These are phyloP conservation scores for Volvariella volvacea DNA, from an alignment of 1,284 basidiomycete genomes.

Conservation along the genomic window DNA sequence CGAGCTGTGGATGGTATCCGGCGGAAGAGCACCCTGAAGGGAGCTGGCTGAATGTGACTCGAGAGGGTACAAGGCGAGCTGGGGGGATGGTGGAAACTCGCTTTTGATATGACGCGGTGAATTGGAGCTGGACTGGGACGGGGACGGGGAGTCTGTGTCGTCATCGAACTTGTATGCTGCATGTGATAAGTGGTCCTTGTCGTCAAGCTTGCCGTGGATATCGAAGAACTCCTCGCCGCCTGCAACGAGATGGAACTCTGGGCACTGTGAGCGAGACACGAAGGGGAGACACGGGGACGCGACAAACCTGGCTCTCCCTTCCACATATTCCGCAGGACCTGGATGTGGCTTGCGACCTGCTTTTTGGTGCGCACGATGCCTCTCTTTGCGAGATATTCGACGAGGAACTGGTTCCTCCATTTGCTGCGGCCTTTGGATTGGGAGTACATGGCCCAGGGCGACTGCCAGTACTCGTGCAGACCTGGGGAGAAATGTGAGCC, in stretches of 20 bases:
- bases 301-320: conserved; percentile 64
- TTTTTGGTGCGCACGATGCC: conserved; percentile 71
- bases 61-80: conserved; percentile 11
- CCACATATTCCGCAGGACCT: conserved; percentile 81
- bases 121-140: conserved; percentile 23
- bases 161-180: conserved; percentile 32
- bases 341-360: conserved; percentile 79
- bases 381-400: conserved; percentile 62
- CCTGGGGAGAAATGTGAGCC: conserved; percentile 31
- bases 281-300: conserved; percentile 6
- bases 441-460: conserved; percentile 71
- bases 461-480: conserved; percentile 68
- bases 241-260: conserved; percentile 54
- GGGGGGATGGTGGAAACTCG: conserved; percentile 37
- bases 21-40: neutral
- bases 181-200: conserved; percentile 37
- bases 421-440: conserved; percentile 69
- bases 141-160: conserved; percentile 26
- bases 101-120: conserved; percentile 32
- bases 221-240: conserved; percentile 66
- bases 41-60: neutral
- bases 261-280: conserved; percentile 6
- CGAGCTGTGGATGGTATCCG: conserved; percentile 1
- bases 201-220: conserved; percentile 41
- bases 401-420: conserved; percentile 78